A percentile compares a stretch with the other conserved stretches of the same genome.
These are phyloP conservation scores for Neurospora tetrasperma DNA, from an alignment of 495 filamentous ascomycete genomes.

Conservation along the genomic window DNA sequence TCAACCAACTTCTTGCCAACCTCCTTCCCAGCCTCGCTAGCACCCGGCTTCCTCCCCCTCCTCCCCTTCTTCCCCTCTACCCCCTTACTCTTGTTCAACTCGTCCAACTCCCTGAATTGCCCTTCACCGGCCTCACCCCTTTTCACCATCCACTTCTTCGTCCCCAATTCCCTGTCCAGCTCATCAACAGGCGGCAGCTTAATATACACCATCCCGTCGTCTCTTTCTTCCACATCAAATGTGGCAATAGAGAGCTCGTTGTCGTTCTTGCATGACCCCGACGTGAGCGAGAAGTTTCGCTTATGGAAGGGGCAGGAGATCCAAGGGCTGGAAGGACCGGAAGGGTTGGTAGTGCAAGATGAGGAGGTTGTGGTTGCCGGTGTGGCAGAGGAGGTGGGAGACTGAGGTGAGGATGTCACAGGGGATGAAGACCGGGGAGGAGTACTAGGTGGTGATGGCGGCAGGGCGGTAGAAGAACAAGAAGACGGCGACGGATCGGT, in stretches of 20 bases:
- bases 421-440: neutral
- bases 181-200: constrained; percentile 80
- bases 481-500: constrained; percentile 40
- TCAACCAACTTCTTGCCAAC: constrained; percentile 32
- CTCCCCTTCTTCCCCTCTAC: constrained; percentile 23
- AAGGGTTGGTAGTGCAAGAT: constrained; percentile 23
- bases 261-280: constrained; percentile 72
- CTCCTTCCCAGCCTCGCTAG: constrained; percentile 31
- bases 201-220: constrained; percentile 75
- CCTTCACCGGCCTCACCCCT: constrained; percentile 52
- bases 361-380: constrained; percentile 22
- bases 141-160: constrained; percentile 71
- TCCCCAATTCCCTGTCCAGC: constrained; percentile 73
- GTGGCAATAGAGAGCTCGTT: constrained; percentile 70
- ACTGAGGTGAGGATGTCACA: constrained; percentile 30
- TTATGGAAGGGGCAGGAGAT: constrained; percentile 91
- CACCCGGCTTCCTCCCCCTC: constrained; percentile 25
- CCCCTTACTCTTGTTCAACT: constrained; percentile 30
- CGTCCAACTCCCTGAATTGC: constrained; percentile 61
- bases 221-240: constrained; percentile 69
- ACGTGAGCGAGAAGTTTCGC: constrained; percentile 72
- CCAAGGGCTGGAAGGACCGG: constrained; percentile 52
- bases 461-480: constrained; percentile 24
- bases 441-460: constrained; percentile 8
- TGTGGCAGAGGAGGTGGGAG: constrained; percentile 21